Base-by-base conservation (phyloP, 2,329 filamentous ascomycete genomes). In the Coniella lustricola region DNA sequence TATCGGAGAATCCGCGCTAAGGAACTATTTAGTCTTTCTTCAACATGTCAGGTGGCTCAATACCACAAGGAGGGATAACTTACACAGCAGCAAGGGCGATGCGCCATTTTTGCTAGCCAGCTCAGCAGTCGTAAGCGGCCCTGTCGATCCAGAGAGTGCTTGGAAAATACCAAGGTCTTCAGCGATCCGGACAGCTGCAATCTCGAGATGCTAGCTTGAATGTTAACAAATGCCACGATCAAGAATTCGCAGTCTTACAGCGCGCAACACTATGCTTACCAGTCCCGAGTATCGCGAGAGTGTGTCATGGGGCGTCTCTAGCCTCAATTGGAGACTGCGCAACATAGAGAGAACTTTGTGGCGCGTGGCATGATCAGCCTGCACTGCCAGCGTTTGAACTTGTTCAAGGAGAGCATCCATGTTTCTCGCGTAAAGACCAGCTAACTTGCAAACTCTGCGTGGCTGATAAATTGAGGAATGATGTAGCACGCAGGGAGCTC, bases 231-330 rank as follows among this genome's bases (percentile, higher is more conserved):
- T 1, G n/a, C n/a, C n/a, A n/a, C n/a, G n/a, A n/a, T n/a, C n/a
- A n/a, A n/a, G n/a, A n/a, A n/a, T n/a, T n/a, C n/a, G n/a, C n/a
- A n/a, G n/a, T n/a, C n/a, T n/a, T n/a, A n/a, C n/a, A n/a, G n/a
- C n/a, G n/a, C n/a, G n/a, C n/a, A n/a, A n/a, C n/a, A n/a, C n/a
- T n/a, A n/a, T n/a, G n/a, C n/a, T n/a, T n/a, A n/a, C n/a, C n/a
- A n/a, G n/a, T n/a, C n/a, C n/a, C n/a, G n/a, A n/a, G n/a, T n/a
- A n/a, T n/a, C 52, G 48, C 10, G 49, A 49, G 7, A 53, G 42
- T 3, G 52, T 48, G 18, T 55, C 50, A 20, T 51, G 53, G 3
- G 50, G 52, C 17, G 36, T 53, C 20, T 56, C 52, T 1, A 56
- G 39, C n/a, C 36, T 33, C 4, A 53, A 36, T 33, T 55, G 52